phyloP scores from a whole-genome alignment of 176 grass and related monocot genomes.

The Aegilops speltoides region DNA sequence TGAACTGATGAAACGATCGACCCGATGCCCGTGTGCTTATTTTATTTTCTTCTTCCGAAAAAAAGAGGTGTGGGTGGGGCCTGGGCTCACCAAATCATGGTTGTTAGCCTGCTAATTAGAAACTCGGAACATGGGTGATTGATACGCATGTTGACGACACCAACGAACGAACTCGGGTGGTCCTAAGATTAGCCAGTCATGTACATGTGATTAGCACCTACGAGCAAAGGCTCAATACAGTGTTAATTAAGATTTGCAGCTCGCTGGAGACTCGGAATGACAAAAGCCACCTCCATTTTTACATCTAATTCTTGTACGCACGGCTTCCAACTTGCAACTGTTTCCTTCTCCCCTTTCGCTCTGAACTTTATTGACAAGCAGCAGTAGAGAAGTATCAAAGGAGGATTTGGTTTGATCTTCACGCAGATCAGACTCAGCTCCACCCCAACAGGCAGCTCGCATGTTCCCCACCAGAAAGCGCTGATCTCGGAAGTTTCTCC shows the following conservation, averaged over 20 bases:
- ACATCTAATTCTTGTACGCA: too few species aligned
- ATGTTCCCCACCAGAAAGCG: conserved; percentile 45
- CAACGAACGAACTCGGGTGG: conserved; percentile 8
- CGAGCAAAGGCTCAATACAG: not conserved
- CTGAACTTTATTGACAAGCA: not conserved
- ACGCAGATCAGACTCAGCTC: not conserved
- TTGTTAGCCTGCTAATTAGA: conserved; percentile 4
- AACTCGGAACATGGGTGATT: conserved; percentile 23
- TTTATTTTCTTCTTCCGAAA: not conserved
- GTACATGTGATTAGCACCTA: conserved; percentile 18
- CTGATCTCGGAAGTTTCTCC: conserved; percentile 38
- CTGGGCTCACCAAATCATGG: not conserved
- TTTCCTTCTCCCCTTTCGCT: not conserved
- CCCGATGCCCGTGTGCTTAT: not conserved
- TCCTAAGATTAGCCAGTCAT: conserved; percentile 13
- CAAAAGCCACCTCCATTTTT: not conserved
- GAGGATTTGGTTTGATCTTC: conserved; percentile 8
- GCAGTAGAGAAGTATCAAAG: not conserved
- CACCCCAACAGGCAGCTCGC: conserved; percentile 12
- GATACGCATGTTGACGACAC: conserved; percentile 17
- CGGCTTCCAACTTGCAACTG: not conserved
- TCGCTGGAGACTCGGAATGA: not conserved
- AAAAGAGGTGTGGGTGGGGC: not conserved
- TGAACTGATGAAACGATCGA: not conserved
- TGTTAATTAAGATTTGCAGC: not conserved